Base-by-base conservation (phyloP, 2,329 filamentous ascomycete genomes). In the Rhinocladiella mackenziei region DNA sequence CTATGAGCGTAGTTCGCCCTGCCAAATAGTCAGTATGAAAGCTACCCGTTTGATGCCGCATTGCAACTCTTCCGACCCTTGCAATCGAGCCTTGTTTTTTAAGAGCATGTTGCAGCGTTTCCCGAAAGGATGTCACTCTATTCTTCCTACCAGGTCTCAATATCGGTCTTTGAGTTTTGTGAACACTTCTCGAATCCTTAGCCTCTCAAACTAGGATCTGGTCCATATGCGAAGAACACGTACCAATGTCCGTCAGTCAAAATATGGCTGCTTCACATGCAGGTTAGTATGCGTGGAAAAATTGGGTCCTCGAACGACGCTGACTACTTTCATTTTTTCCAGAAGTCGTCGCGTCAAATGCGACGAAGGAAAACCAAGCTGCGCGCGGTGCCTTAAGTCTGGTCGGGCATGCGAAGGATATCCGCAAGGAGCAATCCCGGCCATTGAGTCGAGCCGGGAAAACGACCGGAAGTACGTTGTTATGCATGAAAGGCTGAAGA, bases 181-280 rank as follows among this genome's bases (percentile, higher is more conserved):
- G 13, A 9, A 33, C 13, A 13, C 10, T 22, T 14, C 20, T 11
- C 18, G 8, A 18, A 14, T 17, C 19, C 8, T 15, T 6, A 19
- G 6, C 14, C 13, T 20, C 29, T 8, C 18, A 22, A n/a, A 4
- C 29, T 14, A n/a, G 8, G 10, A 19, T 20, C 3, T 11, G 11
- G 18, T n/a, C 17, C 33, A 36, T 8, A 36, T 35, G 25, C 36
- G 22, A 11, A 39, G 36, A 25, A 39, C 39, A 20, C 39, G 39
- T 14, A 36, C 32, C 30, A 43, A 43, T 15, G 39, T 43, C 4
- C 39, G 25, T 8, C 43, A 46, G 26, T 41, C 37, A 1, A 46
- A 46, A 31, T 46, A 42, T 19, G 43, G 43, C 13, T 46, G 43
- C 30, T 35, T 20, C 14, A 46, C 43, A 6, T 46, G 43, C 37